Conservation (phyloP, 352 stramenopile species). For the Sclerospora graminicola region DNA sequence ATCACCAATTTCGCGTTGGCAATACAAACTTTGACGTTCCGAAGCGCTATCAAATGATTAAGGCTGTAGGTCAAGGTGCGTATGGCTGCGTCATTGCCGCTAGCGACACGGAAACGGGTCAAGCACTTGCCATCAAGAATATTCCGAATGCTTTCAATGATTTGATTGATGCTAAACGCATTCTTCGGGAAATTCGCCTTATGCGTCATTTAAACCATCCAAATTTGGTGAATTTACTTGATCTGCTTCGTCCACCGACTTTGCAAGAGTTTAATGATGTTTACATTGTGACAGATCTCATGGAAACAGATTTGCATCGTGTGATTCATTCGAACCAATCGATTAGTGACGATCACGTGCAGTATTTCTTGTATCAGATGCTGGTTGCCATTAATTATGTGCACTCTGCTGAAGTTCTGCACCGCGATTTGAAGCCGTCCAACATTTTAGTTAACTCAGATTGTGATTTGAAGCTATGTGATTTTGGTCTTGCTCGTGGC, state of each 20-base stretch:
- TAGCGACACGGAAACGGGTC: conserved; percentile 77
- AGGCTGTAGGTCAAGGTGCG: conserved; percentile 82
- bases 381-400: conserved; percentile 71
- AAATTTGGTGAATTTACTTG: conserved; percentile 74
- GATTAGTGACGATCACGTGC: conserved; percentile 68
- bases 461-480: conserved; percentile 72
- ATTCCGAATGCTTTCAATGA: conserved; percentile 90
- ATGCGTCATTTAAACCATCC: conserved; percentile 83
- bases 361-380: conserved; percentile 80
- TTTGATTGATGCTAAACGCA: conserved; percentile 81
- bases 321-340: conserved; percentile 79
- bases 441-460: conserved; percentile 79
- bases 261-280: conserved; percentile 86
- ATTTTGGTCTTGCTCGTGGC: conserved; percentile 67
- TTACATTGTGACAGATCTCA: conserved; percentile 75
- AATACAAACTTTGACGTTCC: conserved; percentile 84
- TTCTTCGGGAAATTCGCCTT: conserved; percentile 79
- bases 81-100: conserved; percentile 88
- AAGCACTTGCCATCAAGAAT: conserved; percentile 94
- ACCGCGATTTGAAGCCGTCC: conserved; percentile 68
- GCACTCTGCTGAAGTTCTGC: conserved; percentile 67
- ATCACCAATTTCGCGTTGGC: conserved; percentile 79
- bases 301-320: conserved; percentile 68
- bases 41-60: conserved; percentile 84
- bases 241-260: conserved; percentile 68